These are phyloP conservation scores for Cytidiella melzeri DNA, from an alignment of 768 basidiomycete species.

Conservation along the genomic window DNA sequence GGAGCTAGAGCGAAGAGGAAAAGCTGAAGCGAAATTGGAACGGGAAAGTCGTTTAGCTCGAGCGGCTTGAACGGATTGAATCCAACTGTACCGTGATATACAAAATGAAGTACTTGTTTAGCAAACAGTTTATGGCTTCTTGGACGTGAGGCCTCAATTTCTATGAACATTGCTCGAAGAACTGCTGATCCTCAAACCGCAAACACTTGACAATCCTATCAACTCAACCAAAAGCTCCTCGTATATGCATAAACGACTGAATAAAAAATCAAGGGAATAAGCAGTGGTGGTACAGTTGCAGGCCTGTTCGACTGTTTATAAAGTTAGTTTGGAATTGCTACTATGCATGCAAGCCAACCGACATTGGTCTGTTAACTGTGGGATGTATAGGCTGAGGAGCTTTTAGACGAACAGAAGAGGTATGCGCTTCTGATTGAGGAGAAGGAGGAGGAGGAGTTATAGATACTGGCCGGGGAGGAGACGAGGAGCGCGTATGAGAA, in stretches of 20 bases:
- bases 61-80: no score
- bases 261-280: neutral
- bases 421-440: neutral
- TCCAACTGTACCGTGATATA: no score
- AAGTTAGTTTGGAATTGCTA: neutral
- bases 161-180: no score
- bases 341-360: conserved; percentile 25
- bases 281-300: neutral
- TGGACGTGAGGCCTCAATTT: no score
- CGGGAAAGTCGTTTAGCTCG: no score
- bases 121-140: no score
- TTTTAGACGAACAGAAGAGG: conserved; percentile 8
- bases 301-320: neutral
- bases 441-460: neutral
- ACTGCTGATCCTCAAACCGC: no score
- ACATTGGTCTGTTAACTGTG: conserved; percentile 11
- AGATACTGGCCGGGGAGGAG: neutral
- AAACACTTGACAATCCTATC: neutral
- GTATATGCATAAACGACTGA: neutral
- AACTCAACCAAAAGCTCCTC: neutral
- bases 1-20: no score
- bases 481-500: neutral
- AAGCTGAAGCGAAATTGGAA: no score
- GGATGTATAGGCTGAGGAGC: conserved; percentile 12
- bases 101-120: no score